Evolutionary conservation across 1,139 yeast genomes (phyloP), one percentile per base, ranked within the genome.

Genomic region (Lizanozyma gosingica): DNA sequence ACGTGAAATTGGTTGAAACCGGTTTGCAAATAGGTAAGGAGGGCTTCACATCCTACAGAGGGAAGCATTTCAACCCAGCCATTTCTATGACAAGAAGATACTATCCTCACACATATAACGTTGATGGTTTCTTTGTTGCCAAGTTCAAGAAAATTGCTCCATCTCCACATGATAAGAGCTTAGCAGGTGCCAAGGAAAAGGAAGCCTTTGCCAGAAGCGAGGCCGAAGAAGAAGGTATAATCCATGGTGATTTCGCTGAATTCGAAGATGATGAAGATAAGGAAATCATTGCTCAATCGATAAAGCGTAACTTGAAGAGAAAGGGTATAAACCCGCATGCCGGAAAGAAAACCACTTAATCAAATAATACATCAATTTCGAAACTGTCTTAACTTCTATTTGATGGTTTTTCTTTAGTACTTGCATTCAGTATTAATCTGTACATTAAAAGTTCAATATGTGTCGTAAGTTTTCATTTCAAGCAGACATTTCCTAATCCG

Each of bases 111-210:
- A 90, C 95, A 29, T 92, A 92, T 61, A 94, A 94, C 61, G 98
- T 94, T 41, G 99, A 94, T 65, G 99, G 99, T 33, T 94, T 94
- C 73, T 94, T 71, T 60, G 98, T 94, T 45, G 98, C 99, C 44
- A 92, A 92, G 60, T 86, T 94, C 70, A 80, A 86, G 65, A 94
- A 94, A 75, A 80, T 78, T 48, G 95, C 92, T 2, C 72, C 96
- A 44, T 81, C 94, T 46, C 83, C 90, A 39, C 86, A 80, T 51
- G 94, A 83, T 62, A 76, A 79, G 43, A 80, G 90, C 46, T 85
- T 83, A 67, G 90, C 94, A 4, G 92, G 95, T 51, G 95, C 96
- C 36, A 76, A 73, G 56, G 97, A 86, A 64, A 86, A 86, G 70
- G 96, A 86, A 62, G 68, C 71, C 35, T 64, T 76, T 45, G 94